Base-by-base conservation (phyloP, 2,329 filamentous ascomycete genomes). In the Monilinia aucupariae region DNA sequence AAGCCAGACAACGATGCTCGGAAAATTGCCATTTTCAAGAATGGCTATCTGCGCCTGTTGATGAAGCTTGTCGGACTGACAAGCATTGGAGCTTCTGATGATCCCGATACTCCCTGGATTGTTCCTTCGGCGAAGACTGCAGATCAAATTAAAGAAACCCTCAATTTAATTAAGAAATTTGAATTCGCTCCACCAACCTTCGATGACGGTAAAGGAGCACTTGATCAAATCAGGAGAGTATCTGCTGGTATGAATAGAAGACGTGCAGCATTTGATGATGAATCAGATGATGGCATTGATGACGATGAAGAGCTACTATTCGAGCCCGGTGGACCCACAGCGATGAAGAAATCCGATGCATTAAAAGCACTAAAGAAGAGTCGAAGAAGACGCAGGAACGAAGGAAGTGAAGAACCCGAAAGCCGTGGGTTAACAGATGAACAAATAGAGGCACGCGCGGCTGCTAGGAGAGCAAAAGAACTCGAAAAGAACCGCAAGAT, bases 41-140 rank as follows among this genome's bases (percentile, higher is more conserved):
- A 97, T 75, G 87, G 90, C 12, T 88, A 93, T 71, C 81, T 97
- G 2, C 88, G 92, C 41, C 85, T 97, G 1, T 82, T 99, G 4
- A 88, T 97, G 83, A 87, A 81, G 1, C 80, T 94, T 0, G 80
- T 88, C 22, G 90, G 89, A 0, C 84, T 96, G 65, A 81, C 88
- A 70, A 81, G 87, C 4, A 75, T 76, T 0, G 78, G 80, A 0
- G 75, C 75, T 0, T 70, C 80, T 4, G 87, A 91, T 49, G 90
- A 96, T 71, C 81, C 83, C 0, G 89, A 93, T 64, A 87, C 89
- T 1, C 79, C 81, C 0, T 97, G 94, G 94, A 78, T 90, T 50
- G 81, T 97, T 48, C 89, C 92, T 0, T 81, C 85, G 1, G 76
- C 80, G 0, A 70, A 93, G 15, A 82, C 84, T 0, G 83, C 89